A percentile compares a stretch with the other conserved stretches of the same genome.
These are phyloP conservation scores for Strombidium stylifer DNA, from an alignment of 73 alveolate species.

Conservation along the genomic window DNA sequence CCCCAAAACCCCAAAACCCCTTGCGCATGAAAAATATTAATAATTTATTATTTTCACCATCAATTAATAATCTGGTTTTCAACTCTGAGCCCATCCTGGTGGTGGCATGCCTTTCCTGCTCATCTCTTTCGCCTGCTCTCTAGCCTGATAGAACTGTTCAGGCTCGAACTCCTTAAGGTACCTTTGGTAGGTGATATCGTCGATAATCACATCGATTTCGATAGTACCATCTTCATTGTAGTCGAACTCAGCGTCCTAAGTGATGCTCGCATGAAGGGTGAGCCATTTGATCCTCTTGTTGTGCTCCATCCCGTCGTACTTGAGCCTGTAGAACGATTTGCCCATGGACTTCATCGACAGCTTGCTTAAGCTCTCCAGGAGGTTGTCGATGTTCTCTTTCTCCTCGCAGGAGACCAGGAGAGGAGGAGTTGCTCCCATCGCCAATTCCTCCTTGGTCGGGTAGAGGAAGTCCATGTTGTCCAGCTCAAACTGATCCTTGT, in stretches of 20 bases:
- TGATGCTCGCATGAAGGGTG: slow-evolving; percentile 16
- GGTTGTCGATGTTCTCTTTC: slow-evolving; percentile 1
- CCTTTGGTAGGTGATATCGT: slow-evolving; percentile 33
- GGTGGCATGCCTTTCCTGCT: slow-evolving; percentile 24
- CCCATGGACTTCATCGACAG: slow-evolving; percentile 30
- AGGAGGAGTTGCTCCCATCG: slow-evolving; percentile 10
- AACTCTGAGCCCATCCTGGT: too few species aligned
- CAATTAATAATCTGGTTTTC: too few species aligned
- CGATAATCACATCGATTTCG: slow-evolving; percentile 17
- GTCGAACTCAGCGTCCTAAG: slow-evolving; percentile 16
- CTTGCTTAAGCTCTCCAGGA: background rate
- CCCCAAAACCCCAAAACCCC: slow-evolving; percentile 58
- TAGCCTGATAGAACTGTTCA: slow-evolving; percentile 7
- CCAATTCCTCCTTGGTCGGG: too few species aligned
- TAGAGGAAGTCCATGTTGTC: background rate
- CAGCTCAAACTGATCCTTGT: background rate
- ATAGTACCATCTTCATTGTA: slow-evolving; percentile 32
- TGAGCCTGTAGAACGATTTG: background rate
- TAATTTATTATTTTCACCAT: slow-evolving; percentile 3
- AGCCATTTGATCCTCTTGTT: slow-evolving; percentile 40
- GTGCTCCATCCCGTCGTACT: slow-evolving; percentile 24
- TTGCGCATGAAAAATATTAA: background rate
- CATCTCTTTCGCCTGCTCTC: background rate
- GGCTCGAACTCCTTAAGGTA: slow-evolving; percentile 37
- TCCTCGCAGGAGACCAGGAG: slow-evolving; percentile 23